Conservation (phyloP, 768 basidiomycete species). For the Holtermanniella nyarrowii region DNA sequence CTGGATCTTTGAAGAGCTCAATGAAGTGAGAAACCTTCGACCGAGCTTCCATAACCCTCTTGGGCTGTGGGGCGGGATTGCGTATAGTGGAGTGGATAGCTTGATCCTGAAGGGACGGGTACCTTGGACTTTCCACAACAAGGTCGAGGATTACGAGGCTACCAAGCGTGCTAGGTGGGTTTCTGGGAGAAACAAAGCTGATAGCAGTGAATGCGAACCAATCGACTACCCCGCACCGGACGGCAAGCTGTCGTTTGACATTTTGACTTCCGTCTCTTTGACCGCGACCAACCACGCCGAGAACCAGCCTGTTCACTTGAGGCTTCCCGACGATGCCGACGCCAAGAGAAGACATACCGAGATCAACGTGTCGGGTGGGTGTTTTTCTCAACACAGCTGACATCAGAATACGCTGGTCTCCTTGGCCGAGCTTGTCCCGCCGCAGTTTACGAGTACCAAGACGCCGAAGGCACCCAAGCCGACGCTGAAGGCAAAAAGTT, state of each 20-base stretch:
- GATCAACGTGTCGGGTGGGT: slow-evolving; percentile 47
- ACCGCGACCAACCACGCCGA: slow-evolving; percentile 97
- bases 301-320: slow-evolving; percentile 82
- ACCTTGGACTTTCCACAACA: slow-evolving; percentile 84
- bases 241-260: slow-evolving; percentile 81
- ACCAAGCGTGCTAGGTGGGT: slow-evolving; percentile 56
- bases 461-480: slow-evolving; percentile 49
- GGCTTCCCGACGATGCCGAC: slow-evolving; percentile 52
- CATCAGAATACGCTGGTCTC: slow-evolving; percentile 69
- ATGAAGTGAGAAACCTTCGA: slow-evolving; percentile 82
- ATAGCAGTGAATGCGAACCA: slow-evolving; percentile 51
- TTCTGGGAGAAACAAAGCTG: background rate
- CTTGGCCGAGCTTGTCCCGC: slow-evolving; percentile 88
- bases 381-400: background rate
- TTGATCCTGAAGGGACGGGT: slow-evolving; percentile 71
- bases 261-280: slow-evolving; percentile 77
- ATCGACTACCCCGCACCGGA: slow-evolving; percentile 81
- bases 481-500: slow-evolving; percentile 75
- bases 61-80: slow-evolving; percentile 76
- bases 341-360: slow-evolving; percentile 57
- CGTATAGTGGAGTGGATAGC: slow-evolving; percentile 80
- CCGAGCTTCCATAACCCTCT: slow-evolving; percentile 69
- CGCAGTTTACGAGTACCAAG: slow-evolving; percentile 91
- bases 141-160: slow-evolving; percentile 52
- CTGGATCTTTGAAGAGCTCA: slow-evolving; percentile 76